Percentiles rank a stretch among this genome's conserved stretches.
Conservation (phyloP, 1,139 yeast species). For the Trichomonascaceae sp. region DNA sequence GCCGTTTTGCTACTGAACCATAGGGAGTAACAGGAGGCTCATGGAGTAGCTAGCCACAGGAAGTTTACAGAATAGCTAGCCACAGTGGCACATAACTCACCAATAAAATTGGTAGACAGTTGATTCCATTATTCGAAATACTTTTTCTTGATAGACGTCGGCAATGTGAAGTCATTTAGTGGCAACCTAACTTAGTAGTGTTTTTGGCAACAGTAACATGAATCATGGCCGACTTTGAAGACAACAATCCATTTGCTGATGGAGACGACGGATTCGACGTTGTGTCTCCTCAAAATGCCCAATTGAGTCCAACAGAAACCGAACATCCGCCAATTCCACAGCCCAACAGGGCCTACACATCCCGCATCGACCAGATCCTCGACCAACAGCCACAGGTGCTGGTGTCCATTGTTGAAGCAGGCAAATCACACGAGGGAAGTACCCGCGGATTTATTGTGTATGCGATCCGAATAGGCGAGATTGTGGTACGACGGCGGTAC, state of each 20-base stretch:
- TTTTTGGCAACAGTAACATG: too few species aligned
- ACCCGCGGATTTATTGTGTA: slow-evolving; percentile 66
- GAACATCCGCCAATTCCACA: background rate
- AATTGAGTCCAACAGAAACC: slow-evolving; percentile 1
- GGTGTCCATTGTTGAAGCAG: slow-evolving; percentile 59
- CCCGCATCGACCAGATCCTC: slow-evolving; percentile 27
- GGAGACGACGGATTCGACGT: slow-evolving; percentile 17
- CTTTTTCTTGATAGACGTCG: too few species aligned
- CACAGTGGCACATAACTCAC: too few species aligned
- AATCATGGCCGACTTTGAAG: slow-evolving; percentile 29
- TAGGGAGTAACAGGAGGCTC: too few species aligned
- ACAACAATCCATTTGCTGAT: slow-evolving; percentile 32
- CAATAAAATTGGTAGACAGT: too few species aligned
- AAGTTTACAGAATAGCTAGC: too few species aligned
- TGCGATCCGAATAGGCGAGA: slow-evolving; percentile 50
- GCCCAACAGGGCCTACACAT: slow-evolving; percentile 16
- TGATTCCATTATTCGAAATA: too few species aligned
- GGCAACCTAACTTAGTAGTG: too few species aligned
- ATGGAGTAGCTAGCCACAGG: too few species aligned
- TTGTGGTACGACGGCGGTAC: slow-evolving; percentile 66
- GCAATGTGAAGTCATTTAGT: too few species aligned
- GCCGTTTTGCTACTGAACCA: too few species aligned
- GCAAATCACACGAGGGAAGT: slow-evolving; percentile 65
- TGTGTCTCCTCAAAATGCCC: slow-evolving; percentile 3
- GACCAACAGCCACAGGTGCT: slow-evolving; percentile 24